Percentiles rank a stretch among this genome's conserved stretches.
phyloP scores from a whole-genome alignment of 306 rosid species.

The Vicia villosa region DNA sequence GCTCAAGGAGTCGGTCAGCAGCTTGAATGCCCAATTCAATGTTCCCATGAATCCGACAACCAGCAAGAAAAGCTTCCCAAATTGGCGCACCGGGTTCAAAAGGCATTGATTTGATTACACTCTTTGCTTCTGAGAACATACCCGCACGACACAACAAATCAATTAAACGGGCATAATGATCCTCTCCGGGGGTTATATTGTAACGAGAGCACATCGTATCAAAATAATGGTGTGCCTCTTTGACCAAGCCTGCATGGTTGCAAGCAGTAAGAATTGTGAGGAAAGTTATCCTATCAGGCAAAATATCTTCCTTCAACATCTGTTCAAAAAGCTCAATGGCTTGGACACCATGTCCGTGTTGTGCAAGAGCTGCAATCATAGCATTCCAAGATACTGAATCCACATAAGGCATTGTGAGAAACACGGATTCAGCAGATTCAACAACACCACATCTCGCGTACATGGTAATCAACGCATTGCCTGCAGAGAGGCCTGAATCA shows the following conservation, averaged over 20 bases:
- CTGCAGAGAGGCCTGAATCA: constrained; percentile 51
- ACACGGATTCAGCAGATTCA: constrained; percentile 49
- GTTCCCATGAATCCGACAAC: constrained; percentile 55
- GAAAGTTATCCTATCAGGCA: constrained; percentile 55
- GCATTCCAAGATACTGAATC: constrained; percentile 65
- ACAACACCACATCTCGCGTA: constrained; percentile 58
- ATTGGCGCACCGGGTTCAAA: constrained; percentile 48
- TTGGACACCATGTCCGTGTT: constrained; percentile 49
- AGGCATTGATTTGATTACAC: constrained; percentile 51
- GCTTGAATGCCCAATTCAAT: constrained; percentile 51
- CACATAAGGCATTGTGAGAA: constrained; percentile 56
- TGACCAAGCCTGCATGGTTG: constrained; percentile 56
- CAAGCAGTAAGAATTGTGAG: constrained; percentile 63
- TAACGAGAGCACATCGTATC: constrained; percentile 43
- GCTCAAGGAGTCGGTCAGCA: constrained; percentile 50
- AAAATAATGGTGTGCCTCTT: constrained; percentile 48
- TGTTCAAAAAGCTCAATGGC: constrained; percentile 51
- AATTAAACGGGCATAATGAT: constrained; percentile 58
- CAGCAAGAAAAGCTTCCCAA: constrained; percentile 64
- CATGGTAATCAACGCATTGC: constrained; percentile 63
- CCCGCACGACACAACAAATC: constrained; percentile 58
- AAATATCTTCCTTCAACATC: constrained; percentile 56
- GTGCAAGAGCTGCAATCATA: constrained; percentile 65
- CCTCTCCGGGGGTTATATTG: constrained; percentile 53
- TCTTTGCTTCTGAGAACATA: constrained; percentile 50